phyloP scores from a whole-genome alignment of 495 filamentous ascomycete species.

The Talaromyces ruber region DNA sequence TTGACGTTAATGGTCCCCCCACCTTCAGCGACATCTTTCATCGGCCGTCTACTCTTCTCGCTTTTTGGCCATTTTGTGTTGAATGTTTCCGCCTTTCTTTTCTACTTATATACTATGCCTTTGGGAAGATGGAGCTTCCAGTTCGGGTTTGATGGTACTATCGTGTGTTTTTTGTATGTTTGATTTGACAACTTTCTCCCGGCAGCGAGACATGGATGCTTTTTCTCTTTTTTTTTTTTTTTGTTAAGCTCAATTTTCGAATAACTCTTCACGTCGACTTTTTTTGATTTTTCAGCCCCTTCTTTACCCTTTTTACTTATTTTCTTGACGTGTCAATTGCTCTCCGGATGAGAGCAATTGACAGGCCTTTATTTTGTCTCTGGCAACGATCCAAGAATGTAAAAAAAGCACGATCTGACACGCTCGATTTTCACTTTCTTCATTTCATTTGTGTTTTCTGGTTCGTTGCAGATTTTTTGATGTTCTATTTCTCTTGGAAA shows the following conservation, averaged over 20 bases:
- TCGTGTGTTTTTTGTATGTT: not conserved
- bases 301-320: not conserved
- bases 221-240: not conserved
- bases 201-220: not conserved
- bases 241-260: not conserved
- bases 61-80: not conserved
- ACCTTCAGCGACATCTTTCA: constrained; percentile 6
- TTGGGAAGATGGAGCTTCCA: not conserved
- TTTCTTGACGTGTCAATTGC: not conserved
- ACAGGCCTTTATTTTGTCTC: not conserved
- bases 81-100: not conserved
- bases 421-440: not conserved
- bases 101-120: constrained; percentile 2
- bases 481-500: not conserved
- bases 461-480: not conserved
- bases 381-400: not conserved
- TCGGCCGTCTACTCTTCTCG: not conserved
- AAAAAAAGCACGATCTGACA: not conserved
- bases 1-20: constrained; percentile 1
- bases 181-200: not conserved
- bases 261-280: not conserved
- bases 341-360: not conserved
- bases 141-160: constrained; percentile 6
- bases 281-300: not conserved
- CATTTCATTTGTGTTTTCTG: not conserved